Evolutionary conservation across 768 basidiomycete genomes (phyloP).

Genomic region (Dacryopinax spathularia): DNA sequence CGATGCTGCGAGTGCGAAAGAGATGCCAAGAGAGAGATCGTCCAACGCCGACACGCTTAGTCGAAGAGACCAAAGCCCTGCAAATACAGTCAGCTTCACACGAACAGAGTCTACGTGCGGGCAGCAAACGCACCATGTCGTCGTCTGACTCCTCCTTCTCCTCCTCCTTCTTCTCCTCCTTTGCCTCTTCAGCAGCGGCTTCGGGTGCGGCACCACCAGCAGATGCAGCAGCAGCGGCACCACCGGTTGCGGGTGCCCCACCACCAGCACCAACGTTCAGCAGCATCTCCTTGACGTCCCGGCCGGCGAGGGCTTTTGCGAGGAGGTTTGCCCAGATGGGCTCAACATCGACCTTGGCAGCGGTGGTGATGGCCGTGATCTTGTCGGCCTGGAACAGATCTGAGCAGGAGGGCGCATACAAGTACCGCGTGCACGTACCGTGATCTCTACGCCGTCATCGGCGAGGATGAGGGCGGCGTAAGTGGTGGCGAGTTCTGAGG

Average conservation of each 20-base stretch:
- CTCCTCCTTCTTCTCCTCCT: conserved; percentile 58
- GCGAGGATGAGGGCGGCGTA: conserved; percentile 98
- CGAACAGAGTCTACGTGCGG: not conserved
- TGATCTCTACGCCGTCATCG: conserved; percentile 94
- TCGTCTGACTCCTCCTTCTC: conserved; percentile 64
- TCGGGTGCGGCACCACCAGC: conserved; percentile 45
- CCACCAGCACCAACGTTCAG: conserved; percentile 91
- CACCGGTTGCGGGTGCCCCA: conserved; percentile 60
- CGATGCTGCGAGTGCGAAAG: not conserved
- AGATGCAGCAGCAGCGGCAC: conserved; percentile 36
- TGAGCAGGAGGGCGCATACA: conserved; percentile 6
- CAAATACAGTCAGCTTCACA: conserved; percentile 6
- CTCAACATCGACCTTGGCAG: conserved; percentile 77
- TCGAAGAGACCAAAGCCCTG: conserved; percentile 97
- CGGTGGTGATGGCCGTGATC: conserved; percentile 68
- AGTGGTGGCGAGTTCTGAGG: conserved; percentile 74
- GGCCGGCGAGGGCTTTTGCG: conserved; percentile 94
- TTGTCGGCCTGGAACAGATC: conserved; percentile 60
- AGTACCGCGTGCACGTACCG: conserved; percentile 43
- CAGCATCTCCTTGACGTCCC: conserved; percentile 90
- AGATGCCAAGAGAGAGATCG: not conserved
- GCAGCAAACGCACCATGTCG: conserved; percentile 52
- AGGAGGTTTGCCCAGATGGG: conserved; percentile 96
- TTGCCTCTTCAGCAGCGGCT: conserved; percentile 56
- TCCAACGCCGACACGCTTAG: conserved; percentile 27